These are phyloP conservation scores for Acanthamoeba healyi DNA, from an alignment of 208 protist species.

Conservation along the genomic window DNA sequence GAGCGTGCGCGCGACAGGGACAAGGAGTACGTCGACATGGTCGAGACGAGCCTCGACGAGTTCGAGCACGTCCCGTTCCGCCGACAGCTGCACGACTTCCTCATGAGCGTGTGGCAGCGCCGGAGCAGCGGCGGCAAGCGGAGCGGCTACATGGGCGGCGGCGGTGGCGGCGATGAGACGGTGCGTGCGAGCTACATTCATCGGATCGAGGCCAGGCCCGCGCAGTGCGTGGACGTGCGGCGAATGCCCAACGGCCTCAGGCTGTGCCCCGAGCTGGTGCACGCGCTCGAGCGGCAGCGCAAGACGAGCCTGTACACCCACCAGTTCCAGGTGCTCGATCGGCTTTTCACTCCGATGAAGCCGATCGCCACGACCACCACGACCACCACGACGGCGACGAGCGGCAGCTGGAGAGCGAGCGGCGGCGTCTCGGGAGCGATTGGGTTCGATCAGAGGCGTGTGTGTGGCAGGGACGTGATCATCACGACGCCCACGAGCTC, in stretches of 20 bases:
- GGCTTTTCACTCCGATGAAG: neutral
- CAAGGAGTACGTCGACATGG: neutral
- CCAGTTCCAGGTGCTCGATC: constrained; percentile 10
- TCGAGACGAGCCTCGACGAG: neutral
- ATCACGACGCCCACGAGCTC: constrained; percentile 55
- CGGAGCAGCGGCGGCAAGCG: neutral
- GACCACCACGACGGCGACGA: neutral
- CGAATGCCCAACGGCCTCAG: constrained; percentile 4
- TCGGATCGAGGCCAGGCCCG: neutral
- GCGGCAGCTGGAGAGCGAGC: no score
- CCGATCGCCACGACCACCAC: neutral
- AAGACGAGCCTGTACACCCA: constrained; percentile 14
- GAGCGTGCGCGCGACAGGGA: neutral
- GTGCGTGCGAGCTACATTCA: neutral
- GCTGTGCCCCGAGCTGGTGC: neutral
- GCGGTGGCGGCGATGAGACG: neutral
- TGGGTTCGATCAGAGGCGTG: no score
- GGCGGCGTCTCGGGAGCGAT: no score
- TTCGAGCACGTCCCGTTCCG: neutral
- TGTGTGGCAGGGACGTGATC: neutral
- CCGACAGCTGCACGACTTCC: neutral
- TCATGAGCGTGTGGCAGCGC: neutral
- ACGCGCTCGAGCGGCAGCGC: constrained; percentile 10
- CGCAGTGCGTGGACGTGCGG: constrained; percentile 5
- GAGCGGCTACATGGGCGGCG: neutral